Evolutionary conservation across 768 basidiomycete genomes (phyloP).

Genomic region (Tephrocybe sp.): DNA sequence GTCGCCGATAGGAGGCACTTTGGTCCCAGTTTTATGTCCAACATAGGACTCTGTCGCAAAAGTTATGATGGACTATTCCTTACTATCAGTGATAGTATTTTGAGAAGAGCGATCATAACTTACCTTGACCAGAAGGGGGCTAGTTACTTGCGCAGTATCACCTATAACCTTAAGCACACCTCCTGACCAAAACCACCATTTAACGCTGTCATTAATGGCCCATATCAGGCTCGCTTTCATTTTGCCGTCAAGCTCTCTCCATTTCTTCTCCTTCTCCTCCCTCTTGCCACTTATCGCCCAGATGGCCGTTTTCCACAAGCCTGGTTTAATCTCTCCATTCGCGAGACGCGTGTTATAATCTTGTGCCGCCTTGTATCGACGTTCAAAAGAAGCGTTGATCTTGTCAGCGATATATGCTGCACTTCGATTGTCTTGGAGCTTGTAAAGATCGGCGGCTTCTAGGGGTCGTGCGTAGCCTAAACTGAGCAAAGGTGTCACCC

Average conservation of each 20-base stretch:
- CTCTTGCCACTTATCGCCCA: slow-evolving; percentile 60
- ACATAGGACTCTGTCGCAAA: slow-evolving; percentile 64
- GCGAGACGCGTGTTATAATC: slow-evolving; percentile 72
- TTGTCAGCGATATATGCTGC: slow-evolving; percentile 58
- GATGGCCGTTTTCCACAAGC: slow-evolving; percentile 47
- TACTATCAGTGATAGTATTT: not conserved
- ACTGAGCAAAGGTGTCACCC: slow-evolving; percentile 70
- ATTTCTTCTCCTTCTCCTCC: slow-evolving; percentile 54
- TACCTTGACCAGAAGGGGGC: slow-evolving; percentile 78
- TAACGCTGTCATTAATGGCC: slow-evolving; percentile 76
- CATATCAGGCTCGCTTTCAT: slow-evolving; percentile 58
- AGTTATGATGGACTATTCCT: slow-evolving; percentile 59
- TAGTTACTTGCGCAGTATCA: slow-evolving; percentile 70
- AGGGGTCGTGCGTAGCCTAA: slow-evolving; percentile 81
- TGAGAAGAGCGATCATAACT: slow-evolving; percentile 7
- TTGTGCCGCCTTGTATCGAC: slow-evolving; percentile 50
- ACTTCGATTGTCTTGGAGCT: slow-evolving; percentile 60
- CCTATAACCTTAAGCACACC: slow-evolving; percentile 59
- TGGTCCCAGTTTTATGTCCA: slow-evolving; percentile 36
- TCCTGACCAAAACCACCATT: slow-evolving; percentile 75
- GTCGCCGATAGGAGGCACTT: slow-evolving; percentile 40
- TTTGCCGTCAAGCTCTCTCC: slow-evolving; percentile 64
- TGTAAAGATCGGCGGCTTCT: slow-evolving; percentile 78
- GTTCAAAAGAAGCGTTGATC: slow-evolving; percentile 64
- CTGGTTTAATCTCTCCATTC: slow-evolving; percentile 59